These are phyloP conservation scores for Diplodia mutila DNA, from an alignment of 2,329 filamentous ascomycete genomes.

Conservation along the genomic window DNA sequence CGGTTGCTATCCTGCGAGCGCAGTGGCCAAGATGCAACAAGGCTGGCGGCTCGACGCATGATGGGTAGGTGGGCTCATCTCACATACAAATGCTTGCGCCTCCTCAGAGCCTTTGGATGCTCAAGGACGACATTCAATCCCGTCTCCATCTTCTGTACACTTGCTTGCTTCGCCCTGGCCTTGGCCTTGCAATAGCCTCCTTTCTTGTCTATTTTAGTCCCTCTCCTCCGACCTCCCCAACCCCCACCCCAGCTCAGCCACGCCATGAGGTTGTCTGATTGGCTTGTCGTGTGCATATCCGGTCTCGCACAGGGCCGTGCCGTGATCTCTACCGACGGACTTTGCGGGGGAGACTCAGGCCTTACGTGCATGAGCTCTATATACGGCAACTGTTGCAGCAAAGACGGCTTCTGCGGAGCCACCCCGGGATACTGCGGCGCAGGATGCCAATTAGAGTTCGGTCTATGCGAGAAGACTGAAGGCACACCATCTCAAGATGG, in stretches of 20 bases:
- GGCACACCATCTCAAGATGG: conserved; percentile 17
- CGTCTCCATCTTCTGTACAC: background rate
- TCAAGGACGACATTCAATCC: background rate
- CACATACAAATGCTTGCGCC: conserved; percentile 9
- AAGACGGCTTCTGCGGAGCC: conserved; percentile 30
- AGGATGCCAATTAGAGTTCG: conserved; percentile 33
- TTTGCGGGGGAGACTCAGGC: conserved; percentile 30
- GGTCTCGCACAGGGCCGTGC: conserved; percentile 17
- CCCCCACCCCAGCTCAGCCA: background rate
- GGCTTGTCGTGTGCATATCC: conserved; percentile 20
- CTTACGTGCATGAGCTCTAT: conserved; percentile 31
- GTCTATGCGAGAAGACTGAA: conserved; percentile 29
- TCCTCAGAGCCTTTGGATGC: background rate
- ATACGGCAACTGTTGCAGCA: conserved; percentile 33
- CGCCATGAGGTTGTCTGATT: conserved; percentile 18
- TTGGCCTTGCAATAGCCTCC: background rate
- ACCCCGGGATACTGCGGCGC: conserved; percentile 30
- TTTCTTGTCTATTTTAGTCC: conserved; percentile 4
- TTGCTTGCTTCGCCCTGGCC: background rate
- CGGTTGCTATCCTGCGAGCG: background rate
- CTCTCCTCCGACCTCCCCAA: background rate
- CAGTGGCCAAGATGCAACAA: conserved; percentile 4
- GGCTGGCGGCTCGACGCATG: conserved; percentile 15
- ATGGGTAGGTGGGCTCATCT: background rate
- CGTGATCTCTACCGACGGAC: conserved; percentile 31